Percentiles rank a stretch among this genome's conserved stretches.
Conservation (phyloP, 306 rosid genomes). For the Acacia confusa region DNA sequence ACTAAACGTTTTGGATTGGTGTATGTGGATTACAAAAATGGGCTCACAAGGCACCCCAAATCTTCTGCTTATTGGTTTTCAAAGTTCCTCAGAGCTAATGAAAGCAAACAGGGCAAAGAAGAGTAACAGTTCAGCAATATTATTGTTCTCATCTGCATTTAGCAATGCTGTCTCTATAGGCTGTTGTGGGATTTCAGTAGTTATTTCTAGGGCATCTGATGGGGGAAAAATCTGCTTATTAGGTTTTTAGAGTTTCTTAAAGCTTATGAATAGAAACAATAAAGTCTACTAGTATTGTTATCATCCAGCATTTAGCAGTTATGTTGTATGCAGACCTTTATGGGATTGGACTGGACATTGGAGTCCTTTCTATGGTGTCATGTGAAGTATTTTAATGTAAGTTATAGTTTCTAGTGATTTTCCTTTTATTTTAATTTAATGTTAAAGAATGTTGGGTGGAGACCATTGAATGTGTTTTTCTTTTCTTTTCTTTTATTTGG, state of each 20-base stretch:
- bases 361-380: background rate
- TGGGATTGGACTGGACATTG: background rate
- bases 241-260: conserved; percentile 74
- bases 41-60: conserved; percentile 80
- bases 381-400: background rate
- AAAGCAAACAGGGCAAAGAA: conserved; percentile 54
- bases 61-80: conserved; percentile 94
- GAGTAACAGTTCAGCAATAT: conserved; percentile 26
- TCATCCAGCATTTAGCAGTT: background rate
- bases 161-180: background rate
- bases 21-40: conserved; percentile 78
- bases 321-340: background rate
- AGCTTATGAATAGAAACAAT: conserved; percentile 58
- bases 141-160: background rate
- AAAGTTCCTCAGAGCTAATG: conserved; percentile 64
- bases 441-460: background rate
- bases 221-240: conserved; percentile 47
- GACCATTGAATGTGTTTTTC: background rate
- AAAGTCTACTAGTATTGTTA: background rate
- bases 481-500: too few species aligned
- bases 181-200: background rate
- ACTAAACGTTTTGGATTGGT: conserved; percentile 91
- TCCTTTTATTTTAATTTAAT: background rate
- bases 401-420: background rate
- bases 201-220: background rate